Conservation (phyloP, 768 basidiomycete genomes). For the Lentinula sp. region DNA sequence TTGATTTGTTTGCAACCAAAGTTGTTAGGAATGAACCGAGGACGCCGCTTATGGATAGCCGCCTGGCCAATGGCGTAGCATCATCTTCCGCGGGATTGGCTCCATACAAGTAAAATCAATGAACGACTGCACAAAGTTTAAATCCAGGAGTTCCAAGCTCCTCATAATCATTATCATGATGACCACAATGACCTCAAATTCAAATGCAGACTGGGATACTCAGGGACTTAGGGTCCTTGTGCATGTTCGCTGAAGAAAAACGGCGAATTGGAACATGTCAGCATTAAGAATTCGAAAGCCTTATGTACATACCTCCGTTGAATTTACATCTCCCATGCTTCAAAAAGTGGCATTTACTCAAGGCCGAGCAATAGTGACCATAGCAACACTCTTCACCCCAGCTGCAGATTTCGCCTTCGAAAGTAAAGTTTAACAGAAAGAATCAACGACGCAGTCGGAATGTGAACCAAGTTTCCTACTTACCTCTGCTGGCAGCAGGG, state of each 20-base stretch:
- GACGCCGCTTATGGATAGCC: neutral
- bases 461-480: conserved; percentile 18
- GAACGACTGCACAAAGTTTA: neutral
- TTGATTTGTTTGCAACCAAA: conserved; percentile 8
- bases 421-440: conserved; percentile 6
- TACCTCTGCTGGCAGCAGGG: conserved; percentile 52
- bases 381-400: conserved; percentile 59
- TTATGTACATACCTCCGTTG: conserved; percentile 39
- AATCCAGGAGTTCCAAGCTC: neutral
- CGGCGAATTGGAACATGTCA: conserved; percentile 7
- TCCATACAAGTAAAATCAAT: neutral
- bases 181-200: neutral
- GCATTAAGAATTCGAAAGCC: neutral
- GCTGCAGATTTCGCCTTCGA: conserved; percentile 45
- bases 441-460: neutral
- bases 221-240: conserved; percentile 17
- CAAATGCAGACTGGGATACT: neutral
- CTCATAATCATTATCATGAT: neutral
- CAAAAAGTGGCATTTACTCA: conserved; percentile 36
- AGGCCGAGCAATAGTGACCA: conserved; percentile 44
- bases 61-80: neutral
- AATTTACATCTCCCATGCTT: conserved; percentile 60
- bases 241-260: conserved; percentile 31
- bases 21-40: neutral
- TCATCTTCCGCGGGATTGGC: neutral